Conservation (phyloP, 225 moss, liverwort and hornwort species). For the Climacium dendroides region DNA sequence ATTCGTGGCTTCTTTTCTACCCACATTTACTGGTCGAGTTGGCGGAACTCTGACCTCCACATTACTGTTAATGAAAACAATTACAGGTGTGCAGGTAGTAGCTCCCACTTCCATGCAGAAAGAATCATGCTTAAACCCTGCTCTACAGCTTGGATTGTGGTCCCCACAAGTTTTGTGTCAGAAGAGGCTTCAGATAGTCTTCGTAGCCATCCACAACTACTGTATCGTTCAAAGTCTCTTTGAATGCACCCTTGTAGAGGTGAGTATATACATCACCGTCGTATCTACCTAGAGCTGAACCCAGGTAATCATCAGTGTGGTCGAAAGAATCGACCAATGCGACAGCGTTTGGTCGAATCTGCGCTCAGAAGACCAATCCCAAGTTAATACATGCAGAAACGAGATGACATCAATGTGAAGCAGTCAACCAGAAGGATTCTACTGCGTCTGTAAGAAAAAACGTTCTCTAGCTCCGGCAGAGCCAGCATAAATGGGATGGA, state of each 20-base stretch:
- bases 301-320: slow-evolving; percentile 77
- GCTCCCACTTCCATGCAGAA: neutral
- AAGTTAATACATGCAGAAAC: neutral
- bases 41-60: neutral
- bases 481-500: neutral
- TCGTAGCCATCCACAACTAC: slow-evolving; percentile 75
- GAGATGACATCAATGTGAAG: neutral
- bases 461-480: neutral
- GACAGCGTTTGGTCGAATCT: slow-evolving; percentile 91
- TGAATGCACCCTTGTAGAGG: slow-evolving; percentile 70
- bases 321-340: slow-evolving; percentile 93
- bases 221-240: slow-evolving; percentile 56
- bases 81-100: neutral
- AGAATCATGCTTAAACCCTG: neutral
- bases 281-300: slow-evolving; percentile 83
- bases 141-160: slow-evolving; percentile 42
- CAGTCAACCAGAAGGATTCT: neutral
- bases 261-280: slow-evolving; percentile 96
- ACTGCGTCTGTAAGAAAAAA: neutral
- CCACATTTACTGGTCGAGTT: neutral
- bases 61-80: neutral
- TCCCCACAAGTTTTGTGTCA: slow-evolving; percentile 52
- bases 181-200: slow-evolving; percentile 66
- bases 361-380: slow-evolving; percentile 5
- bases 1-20: neutral